A percentile compares a stretch with the other conserved stretches of the same genome.
Evolutionary conservation across 495 filamentous ascomycete genomes (phyloP).

Genomic region (Hypomontagnella submonticulosa): DNA sequence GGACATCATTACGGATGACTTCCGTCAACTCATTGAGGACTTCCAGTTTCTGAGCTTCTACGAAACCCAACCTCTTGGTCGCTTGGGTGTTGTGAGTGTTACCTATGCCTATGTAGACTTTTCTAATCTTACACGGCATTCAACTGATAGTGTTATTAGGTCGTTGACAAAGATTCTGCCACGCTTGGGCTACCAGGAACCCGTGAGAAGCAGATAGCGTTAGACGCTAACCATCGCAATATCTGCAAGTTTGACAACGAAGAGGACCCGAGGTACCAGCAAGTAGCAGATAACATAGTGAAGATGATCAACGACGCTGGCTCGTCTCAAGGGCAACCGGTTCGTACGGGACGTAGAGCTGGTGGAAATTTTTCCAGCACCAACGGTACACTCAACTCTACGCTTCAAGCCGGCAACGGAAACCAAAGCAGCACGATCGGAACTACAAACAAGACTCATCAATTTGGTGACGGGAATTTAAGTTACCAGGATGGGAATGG

Average conservation of each 20-base stretch:
- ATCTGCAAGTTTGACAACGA: slow-evolving; percentile 46
- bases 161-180: slow-evolving; percentile 46
- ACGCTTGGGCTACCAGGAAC: slow-evolving; percentile 42
- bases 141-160: slow-evolving; percentile 26
- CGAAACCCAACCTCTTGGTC: slow-evolving; percentile 39
- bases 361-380: slow-evolving; percentile 4
- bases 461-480: too few species aligned
- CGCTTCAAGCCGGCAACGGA: too few species aligned
- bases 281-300: slow-evolving; percentile 41
- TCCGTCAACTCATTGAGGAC: slow-evolving; percentile 42
- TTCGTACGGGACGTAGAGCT: not conserved
- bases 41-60: slow-evolving; percentile 47
- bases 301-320: slow-evolving; percentile 27
- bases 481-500: too few species aligned
- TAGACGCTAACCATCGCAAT: slow-evolving; percentile 43
- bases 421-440: too few species aligned
- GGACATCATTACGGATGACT: slow-evolving; percentile 39
- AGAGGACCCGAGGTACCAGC: slow-evolving; percentile 43
- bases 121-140: not conserved
- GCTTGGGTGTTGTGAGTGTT: slow-evolving; percentile 25
- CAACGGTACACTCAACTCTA: too few species aligned
- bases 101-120: not conserved
- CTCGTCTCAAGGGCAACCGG: not conserved
- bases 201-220: slow-evolving; percentile 42
- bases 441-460: too few species aligned